A percentile compares a stretch with the other conserved stretches of the same genome.
Conservation (phyloP, 495 filamentous ascomycete species). For the Aspergillus leporis region DNA sequence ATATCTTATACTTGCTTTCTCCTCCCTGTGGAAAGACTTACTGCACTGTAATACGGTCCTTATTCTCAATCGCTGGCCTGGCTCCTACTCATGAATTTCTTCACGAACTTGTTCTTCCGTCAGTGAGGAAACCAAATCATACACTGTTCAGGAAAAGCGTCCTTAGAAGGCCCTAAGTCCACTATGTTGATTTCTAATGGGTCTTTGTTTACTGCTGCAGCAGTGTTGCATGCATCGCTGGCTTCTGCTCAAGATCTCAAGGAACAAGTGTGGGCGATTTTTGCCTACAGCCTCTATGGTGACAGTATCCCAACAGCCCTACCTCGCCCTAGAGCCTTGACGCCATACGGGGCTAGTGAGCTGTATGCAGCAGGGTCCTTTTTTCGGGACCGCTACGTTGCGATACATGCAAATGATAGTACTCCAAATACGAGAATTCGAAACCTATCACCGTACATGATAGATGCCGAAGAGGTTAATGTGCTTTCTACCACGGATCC, state of each 20-base stretch:
- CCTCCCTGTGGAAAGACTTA: not conserved
- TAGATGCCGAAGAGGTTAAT: conserved; percentile 49
- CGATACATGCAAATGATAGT: conserved; percentile 38
- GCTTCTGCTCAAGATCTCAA: conserved; percentile 28
- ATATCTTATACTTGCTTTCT: not conserved
- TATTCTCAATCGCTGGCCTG: not conserved
- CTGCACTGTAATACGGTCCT: not conserved
- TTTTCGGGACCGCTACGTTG: conserved; percentile 62
- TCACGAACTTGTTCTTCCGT: not conserved
- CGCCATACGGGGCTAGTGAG: conserved; percentile 67
- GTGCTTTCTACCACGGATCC: conserved; percentile 49
- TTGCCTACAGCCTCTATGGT: conserved; percentile 72
- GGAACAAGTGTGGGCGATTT: conserved; percentile 66
- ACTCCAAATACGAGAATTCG: conserved; percentile 37
- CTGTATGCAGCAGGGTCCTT: conserved; percentile 59
- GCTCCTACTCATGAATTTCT: not conserved
- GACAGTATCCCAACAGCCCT: conserved; percentile 67
- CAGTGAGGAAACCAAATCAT: not conserved
- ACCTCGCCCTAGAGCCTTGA: conserved; percentile 52
- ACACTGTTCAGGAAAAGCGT: not conserved
- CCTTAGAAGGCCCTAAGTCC: not conserved
- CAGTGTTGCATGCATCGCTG: conserved; percentile 19
- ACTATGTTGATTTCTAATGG: conserved; percentile 21
- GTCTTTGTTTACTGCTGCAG: conserved; percentile 10
- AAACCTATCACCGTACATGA: conserved; percentile 40